phyloP scores from a whole-genome alignment of 1,139 yeast genomes.

The Geotrichum bryndzae region DNA sequence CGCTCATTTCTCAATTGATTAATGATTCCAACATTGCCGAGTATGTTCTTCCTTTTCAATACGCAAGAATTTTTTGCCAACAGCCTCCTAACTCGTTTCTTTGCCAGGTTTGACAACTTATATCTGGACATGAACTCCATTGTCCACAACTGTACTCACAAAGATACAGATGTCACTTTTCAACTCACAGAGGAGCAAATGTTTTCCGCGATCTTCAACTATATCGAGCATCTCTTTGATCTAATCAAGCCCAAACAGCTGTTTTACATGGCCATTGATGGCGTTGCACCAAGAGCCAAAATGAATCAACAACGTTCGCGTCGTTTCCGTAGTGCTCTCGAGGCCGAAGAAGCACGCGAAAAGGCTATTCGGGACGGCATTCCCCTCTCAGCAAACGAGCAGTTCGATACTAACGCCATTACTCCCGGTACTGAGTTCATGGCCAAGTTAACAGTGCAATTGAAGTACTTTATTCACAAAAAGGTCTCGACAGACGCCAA shows the following conservation, averaged over 20 bases:
- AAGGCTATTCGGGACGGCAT: constrained; percentile 60
- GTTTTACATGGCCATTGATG: constrained; percentile 97
- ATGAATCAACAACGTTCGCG: constrained; percentile 98
- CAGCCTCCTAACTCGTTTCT: neutral
- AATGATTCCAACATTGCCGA: constrained; percentile 86
- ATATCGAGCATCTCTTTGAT: constrained; percentile 87
- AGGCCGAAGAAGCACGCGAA: constrained; percentile 67
- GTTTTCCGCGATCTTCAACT: constrained; percentile 86
- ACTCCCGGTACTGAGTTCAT: constrained; percentile 98
- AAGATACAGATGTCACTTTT: constrained; percentile 48
- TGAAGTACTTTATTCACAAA: constrained; percentile 85
- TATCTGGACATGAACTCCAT: constrained; percentile 97
- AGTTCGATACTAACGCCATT: constrained; percentile 84
- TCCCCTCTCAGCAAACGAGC: constrained; percentile 54
- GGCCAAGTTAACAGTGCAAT: constrained; percentile 77
- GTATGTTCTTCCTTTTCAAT: constrained; percentile 26
- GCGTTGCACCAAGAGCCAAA: constrained; percentile 98
- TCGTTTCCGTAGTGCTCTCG: constrained; percentile 91
- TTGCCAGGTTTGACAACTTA: constrained; percentile 65
- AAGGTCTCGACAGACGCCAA: constrained; percentile 82
- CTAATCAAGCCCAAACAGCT: constrained; percentile 80
- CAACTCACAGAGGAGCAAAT: constrained; percentile 79
- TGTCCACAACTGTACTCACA: constrained; percentile 65
- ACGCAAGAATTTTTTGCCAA: neutral
- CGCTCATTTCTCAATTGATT: constrained; percentile 81